Evolutionary conservation across 1,139 yeast species (phyloP).

Genomic region (Saccharomyces hybrid): DNA sequence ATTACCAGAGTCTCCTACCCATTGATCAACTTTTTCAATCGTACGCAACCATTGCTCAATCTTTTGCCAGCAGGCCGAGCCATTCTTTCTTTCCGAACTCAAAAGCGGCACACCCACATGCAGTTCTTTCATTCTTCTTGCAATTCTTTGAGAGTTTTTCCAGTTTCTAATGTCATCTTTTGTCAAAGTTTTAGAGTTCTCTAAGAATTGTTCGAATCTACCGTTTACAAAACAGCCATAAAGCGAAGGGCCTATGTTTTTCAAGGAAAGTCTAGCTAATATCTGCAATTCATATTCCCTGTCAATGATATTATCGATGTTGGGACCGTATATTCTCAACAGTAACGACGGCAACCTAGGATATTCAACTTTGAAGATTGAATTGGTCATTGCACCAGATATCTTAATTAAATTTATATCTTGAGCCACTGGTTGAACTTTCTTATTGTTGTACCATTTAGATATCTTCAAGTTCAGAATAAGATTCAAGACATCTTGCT

Average conservation of each 20-base stretch:
- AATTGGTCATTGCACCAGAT: conserved; percentile 89
- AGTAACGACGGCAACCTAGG: conserved; percentile 40
- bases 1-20: conserved; percentile 28
- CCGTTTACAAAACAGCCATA: conserved; percentile 89
- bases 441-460: conserved; percentile 53
- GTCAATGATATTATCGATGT: conserved; percentile 80
- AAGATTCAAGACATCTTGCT: conserved; percentile 67
- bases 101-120: conserved; percentile 73
- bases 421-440: conserved; percentile 32
- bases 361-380: conserved; percentile 62
- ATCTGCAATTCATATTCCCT: conserved; percentile 71
- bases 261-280: conserved; percentile 62
- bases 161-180: conserved; percentile 68
- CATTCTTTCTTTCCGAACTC: conserved; percentile 41
- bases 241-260: conserved; percentile 80
- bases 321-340: conserved; percentile 84
- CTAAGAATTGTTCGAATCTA: conserved; percentile 58
- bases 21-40: conserved; percentile 34
- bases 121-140: conserved; percentile 92
- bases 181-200: conserved; percentile 54
- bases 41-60: conserved; percentile 64
- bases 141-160: conserved; percentile 74
- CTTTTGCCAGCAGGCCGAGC: conserved; percentile 65
- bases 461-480: conserved; percentile 59
- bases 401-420: conserved; percentile 48